These are phyloP conservation scores for Xylariales sp. DNA, from an alignment of 2,329 filamentous ascomycete species.

Conservation along the genomic window DNA sequence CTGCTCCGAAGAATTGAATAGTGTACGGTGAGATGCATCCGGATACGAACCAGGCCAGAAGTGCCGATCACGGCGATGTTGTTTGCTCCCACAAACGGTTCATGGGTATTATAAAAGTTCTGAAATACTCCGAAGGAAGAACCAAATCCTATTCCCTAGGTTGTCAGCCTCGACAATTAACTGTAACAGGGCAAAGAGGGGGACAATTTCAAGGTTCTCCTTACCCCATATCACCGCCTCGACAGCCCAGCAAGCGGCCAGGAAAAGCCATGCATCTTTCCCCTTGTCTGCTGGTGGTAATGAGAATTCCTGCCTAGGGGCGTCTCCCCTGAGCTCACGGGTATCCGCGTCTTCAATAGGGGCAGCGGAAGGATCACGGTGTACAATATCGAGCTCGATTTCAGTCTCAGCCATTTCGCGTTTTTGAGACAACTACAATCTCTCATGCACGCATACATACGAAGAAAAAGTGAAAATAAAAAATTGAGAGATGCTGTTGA, in stretches of 20 bases:
- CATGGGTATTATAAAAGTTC: constrained; percentile 33
- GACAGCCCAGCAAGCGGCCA: constrained; percentile 45
- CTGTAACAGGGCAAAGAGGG: not conserved
- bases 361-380: no score
- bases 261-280: constrained; percentile 45
- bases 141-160: constrained; percentile 21
- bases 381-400: no score
- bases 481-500: no score
- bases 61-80: constrained; percentile 42
- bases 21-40: no score
- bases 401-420: no score
- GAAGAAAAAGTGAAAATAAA: no score
- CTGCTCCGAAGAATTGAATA: constrained; percentile 1
- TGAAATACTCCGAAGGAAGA: constrained; percentile 38
- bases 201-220: constrained; percentile 7
- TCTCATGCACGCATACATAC: no score
- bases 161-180: not conserved
- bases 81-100: constrained; percentile 27
- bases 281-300: constrained; percentile 44
- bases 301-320: constrained; percentile 16
- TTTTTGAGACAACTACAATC: no score
- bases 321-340: no score
- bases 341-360: no score
- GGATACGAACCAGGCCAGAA: constrained; percentile 28
- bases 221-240: constrained; percentile 51